These are phyloP conservation scores for Rosa hybrid DNA, from an alignment of 331 rosid genomes.

Conservation along the genomic window DNA sequence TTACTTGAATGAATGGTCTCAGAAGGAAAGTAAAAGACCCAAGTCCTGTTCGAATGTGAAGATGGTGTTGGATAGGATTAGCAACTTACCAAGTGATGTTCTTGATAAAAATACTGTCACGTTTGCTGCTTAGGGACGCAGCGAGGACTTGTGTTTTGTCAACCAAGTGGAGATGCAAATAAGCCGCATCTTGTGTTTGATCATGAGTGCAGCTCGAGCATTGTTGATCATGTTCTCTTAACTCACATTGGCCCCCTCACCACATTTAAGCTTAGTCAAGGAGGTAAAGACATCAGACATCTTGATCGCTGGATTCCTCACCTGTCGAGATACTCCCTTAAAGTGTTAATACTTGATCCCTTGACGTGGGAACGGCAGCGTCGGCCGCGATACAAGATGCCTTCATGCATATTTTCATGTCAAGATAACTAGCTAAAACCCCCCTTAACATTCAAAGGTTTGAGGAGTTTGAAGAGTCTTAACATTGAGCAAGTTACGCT, in stretches of 20 bases:
- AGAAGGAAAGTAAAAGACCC: no score
- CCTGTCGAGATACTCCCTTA: constrained; percentile 40
- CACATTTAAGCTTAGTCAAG: constrained; percentile 55
- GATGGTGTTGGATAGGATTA: constrained; percentile 34
- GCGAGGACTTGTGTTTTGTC: constrained; percentile 54
- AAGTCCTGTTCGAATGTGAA: not conserved
- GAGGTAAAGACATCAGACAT: constrained; percentile 37
- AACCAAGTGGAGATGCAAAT: constrained; percentile 59
- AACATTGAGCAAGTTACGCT: constrained; percentile 51
- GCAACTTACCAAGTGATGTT: constrained; percentile 48
- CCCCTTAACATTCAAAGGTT: constrained; percentile 50
- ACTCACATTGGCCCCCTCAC: constrained; percentile 55
- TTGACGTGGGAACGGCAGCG: constrained; percentile 12
- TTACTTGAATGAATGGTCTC: no score
- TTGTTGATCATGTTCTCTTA: constrained; percentile 62
- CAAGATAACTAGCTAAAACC: constrained; percentile 50
- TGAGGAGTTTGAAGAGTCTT: constrained; percentile 56
- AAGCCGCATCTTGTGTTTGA: constrained; percentile 50
- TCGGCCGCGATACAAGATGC: constrained; percentile 35
- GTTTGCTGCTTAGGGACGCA: constrained; percentile 47
- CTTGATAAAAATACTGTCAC: constrained; percentile 13
- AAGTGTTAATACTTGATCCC: constrained; percentile 50
- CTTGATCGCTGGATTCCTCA: constrained; percentile 54
- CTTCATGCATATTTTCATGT: constrained; percentile 51
- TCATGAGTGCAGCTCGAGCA: not conserved